Conservation (phyloP, 495 filamentous ascomycete species). For the Hyaloscypha variabilis region DNA sequence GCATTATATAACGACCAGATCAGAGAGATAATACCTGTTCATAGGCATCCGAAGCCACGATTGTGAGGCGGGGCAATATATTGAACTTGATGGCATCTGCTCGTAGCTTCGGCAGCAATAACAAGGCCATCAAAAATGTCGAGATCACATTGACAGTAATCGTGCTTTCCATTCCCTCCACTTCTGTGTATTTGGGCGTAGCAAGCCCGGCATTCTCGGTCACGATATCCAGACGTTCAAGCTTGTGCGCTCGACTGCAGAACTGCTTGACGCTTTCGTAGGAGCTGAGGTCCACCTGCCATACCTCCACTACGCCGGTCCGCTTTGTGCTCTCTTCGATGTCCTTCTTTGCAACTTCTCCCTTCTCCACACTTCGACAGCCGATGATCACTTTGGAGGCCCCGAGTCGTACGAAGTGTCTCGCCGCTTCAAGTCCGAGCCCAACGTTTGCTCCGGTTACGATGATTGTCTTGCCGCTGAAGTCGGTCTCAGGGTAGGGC, state of each 20-base stretch:
- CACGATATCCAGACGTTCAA: slow-evolving; percentile 42
- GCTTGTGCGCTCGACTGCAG: slow-evolving; percentile 28
- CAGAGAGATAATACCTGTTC: slow-evolving; percentile 16
- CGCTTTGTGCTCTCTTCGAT: slow-evolving; percentile 40
- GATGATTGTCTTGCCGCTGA: slow-evolving; percentile 46
- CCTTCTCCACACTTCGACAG: slow-evolving; percentile 37
- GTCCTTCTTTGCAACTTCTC: slow-evolving; percentile 32
- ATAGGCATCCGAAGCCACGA: slow-evolving; percentile 36
- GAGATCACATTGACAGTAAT: slow-evolving; percentile 51
- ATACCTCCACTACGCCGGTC: slow-evolving; percentile 35
- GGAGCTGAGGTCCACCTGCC: slow-evolving; percentile 42
- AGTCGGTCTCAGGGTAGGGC: slow-evolving; percentile 21
- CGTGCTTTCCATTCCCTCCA: slow-evolving; percentile 33
- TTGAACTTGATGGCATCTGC: slow-evolving; percentile 27
- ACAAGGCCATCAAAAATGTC: slow-evolving; percentile 48
- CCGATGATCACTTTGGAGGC: slow-evolving; percentile 44
- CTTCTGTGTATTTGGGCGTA: slow-evolving; percentile 20
- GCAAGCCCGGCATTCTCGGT: slow-evolving; percentile 46
- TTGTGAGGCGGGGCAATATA: slow-evolving; percentile 19
- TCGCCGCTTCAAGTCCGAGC: slow-evolving; percentile 54
- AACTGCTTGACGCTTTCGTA: slow-evolving; percentile 45
- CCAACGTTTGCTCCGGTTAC: slow-evolving; percentile 57
- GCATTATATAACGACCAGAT: background rate
- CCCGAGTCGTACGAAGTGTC: slow-evolving; percentile 34
- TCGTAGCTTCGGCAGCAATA: slow-evolving; percentile 38